Percentiles rank a stretch among this genome's conserved stretches.
phyloP scores from a whole-genome alignment of 352 stramenopile species.

The Phytophthora sp. region DNA sequence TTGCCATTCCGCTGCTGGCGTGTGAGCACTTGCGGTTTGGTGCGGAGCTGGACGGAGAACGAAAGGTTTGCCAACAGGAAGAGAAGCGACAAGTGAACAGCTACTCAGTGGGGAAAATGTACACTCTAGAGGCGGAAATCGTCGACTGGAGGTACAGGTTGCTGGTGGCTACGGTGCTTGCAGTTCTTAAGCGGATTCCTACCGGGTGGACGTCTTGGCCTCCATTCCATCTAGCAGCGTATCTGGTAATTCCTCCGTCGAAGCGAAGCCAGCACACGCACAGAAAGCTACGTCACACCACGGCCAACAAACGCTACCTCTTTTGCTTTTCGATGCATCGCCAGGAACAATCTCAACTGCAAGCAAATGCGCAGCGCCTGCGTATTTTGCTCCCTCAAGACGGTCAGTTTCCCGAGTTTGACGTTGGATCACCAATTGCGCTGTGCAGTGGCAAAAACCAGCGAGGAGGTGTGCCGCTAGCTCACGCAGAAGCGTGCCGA shows the following conservation, averaged over 20 bases:
- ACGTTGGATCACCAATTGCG: conserved; percentile 31
- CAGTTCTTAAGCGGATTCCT: conserved; percentile 46
- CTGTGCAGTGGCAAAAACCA: conserved; percentile 4
- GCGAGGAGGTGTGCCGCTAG: conserved; percentile 21
- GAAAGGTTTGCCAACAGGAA: no score
- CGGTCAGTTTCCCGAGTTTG: conserved; percentile 2
- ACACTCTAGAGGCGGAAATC: conserved; percentile 67
- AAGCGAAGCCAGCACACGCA: background rate
- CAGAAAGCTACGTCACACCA: conserved; percentile 11
- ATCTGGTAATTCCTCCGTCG: conserved; percentile 29
- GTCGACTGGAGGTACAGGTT: conserved; percentile 52
- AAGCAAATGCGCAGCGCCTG: background rate
- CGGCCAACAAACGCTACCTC: conserved; percentile 43
- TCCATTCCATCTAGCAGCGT: conserved; percentile 50
- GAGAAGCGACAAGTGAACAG: conserved; percentile 2
- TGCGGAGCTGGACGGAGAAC: background rate
- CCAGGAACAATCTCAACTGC: background rate
- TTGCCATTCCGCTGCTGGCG: conserved; percentile 49
- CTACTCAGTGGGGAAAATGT: conserved; percentile 46
- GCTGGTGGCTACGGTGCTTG: conserved; percentile 43
- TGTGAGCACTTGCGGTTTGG: conserved; percentile 29
- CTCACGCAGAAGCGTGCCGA: conserved; percentile 29
- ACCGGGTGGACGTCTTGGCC: conserved; percentile 43
- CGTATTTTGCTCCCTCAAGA: conserved; percentile 6
- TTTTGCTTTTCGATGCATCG: conserved; percentile 61